Evolutionary conservation across 2,329 filamentous ascomycete species (phyloP).

Genomic region (Phialophora verrucosa): DNA sequence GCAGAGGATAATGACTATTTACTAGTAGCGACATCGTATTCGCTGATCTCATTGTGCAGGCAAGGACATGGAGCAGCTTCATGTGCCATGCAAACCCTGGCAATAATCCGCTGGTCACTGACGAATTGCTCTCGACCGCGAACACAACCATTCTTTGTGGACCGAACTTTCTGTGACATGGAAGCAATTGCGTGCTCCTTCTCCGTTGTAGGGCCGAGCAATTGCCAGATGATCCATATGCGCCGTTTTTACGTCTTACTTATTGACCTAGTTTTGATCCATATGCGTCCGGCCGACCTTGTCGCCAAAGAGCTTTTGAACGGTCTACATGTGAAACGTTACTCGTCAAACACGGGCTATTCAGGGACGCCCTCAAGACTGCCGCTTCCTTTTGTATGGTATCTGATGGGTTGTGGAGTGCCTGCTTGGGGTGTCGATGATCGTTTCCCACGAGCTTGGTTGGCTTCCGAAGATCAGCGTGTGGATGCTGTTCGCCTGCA

Average conservation of each 20-base stretch:
- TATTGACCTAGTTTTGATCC: neutral
- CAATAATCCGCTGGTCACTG: neutral
- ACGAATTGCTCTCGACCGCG: neutral
- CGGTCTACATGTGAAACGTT: neutral
- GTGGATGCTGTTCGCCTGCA: neutral
- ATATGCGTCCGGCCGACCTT: neutral
- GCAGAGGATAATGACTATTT: neutral
- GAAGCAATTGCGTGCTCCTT: neutral
- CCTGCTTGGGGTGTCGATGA: neutral
- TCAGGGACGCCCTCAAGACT: neutral
- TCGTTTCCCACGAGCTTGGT: neutral
- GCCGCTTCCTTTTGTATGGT: neutral
- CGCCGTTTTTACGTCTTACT: neutral
- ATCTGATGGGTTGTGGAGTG: neutral
- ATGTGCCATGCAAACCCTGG: neutral
- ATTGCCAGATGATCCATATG: neutral
- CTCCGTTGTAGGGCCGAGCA: neutral
- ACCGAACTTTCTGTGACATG: neutral
- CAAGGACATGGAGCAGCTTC: neutral
- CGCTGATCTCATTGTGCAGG: slow-evolving; percentile 1
- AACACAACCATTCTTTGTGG: neutral
- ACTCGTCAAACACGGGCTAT: neutral
- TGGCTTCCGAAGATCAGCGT: neutral
- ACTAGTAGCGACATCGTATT: neutral
- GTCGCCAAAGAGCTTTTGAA: neutral